These are phyloP conservation scores for Melanopsichium pennsylvanicum DNA, from an alignment of 1,284 basidiomycete species.

Conservation along the genomic window DNA sequence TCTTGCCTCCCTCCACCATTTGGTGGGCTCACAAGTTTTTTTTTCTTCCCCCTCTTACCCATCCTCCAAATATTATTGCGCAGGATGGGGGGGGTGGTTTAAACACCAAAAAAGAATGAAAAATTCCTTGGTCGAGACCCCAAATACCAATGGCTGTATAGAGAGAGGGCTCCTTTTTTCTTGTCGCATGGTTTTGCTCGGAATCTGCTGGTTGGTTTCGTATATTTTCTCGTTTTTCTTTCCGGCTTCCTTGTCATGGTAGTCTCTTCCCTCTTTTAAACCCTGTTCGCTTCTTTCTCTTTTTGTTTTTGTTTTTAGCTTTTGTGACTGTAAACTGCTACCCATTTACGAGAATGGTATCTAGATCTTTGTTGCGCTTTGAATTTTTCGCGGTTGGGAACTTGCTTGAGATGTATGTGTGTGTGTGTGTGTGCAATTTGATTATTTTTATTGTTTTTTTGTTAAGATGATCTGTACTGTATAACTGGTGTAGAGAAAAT, in stretches of 20 bases:
- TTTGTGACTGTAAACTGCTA: too few relatives aligned
- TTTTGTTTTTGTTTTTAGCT: background rate
- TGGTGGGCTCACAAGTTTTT: conserved; percentile 40
- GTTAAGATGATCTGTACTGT: too few relatives aligned
- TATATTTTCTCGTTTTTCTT: background rate
- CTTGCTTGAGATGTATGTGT: too few relatives aligned
- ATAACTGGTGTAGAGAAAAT: too few relatives aligned
- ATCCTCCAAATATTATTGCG: conserved; percentile 5
- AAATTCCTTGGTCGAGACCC: conserved; percentile 41
- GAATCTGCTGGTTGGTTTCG: conserved; percentile 35
- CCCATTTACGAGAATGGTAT: too few relatives aligned
- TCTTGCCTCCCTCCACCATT: background rate
- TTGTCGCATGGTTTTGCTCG: conserved; percentile 40
- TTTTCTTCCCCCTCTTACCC: too few relatives aligned
- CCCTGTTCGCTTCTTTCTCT: background rate
- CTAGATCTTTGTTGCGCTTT: too few relatives aligned
- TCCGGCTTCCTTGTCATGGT: background rate
- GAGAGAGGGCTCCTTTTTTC: too few relatives aligned
- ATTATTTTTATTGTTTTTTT: too few relatives aligned
- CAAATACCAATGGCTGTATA: conserved; percentile 5
- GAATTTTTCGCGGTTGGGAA: too few relatives aligned
- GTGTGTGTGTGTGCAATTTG: too few relatives aligned
- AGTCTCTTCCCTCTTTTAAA: background rate
- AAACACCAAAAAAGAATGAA: too few relatives aligned
- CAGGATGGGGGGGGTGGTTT: conserved; percentile 14